phyloP scores from a whole-genome alignment of 495 filamentous ascomycete species.

The Darksidea phi region DNA sequence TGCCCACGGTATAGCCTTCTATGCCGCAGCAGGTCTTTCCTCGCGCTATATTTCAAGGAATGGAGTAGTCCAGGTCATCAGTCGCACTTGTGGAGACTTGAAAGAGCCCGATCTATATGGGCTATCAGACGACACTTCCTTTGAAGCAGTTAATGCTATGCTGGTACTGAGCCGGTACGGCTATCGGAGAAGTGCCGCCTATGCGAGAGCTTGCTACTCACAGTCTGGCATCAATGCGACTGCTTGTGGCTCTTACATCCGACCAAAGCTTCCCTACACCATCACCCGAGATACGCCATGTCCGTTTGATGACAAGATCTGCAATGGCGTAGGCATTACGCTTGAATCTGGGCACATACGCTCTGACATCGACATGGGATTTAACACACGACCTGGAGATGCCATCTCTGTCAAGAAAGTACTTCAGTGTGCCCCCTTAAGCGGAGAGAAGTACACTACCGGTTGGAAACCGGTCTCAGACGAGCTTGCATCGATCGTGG shows the following conservation, averaged over 20 bases:
- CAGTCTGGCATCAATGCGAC: neutral
- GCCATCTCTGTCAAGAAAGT: conserved; percentile 4
- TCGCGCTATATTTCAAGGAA: conserved; percentile 2
- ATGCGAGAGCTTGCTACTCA: conserved; percentile 12
- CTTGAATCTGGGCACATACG: conserved; percentile 13
- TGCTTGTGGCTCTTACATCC: neutral
- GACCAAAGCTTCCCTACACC: neutral
- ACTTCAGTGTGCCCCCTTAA: conserved; percentile 9
- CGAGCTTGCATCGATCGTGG: neutral
- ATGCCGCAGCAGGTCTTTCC: neutral
- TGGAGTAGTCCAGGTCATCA: neutral
- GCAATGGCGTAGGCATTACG: conserved; percentile 9
- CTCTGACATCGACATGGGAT: conserved; percentile 8
- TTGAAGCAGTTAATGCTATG: conserved; percentile 11
- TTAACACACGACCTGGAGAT: conserved; percentile 17
- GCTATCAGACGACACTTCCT: neutral
- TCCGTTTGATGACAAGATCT: conserved; percentile 23
- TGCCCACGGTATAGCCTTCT: conserved; percentile 7
- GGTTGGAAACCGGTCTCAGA: neutral
- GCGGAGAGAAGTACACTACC: conserved; percentile 10
- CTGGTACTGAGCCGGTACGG: conserved; percentile 9
- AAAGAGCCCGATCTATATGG: neutral
- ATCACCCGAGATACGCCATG: neutral
- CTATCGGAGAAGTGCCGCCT: conserved; percentile 7
- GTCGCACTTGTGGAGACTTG: conserved; percentile 6